Percentiles rank a stretch among this genome's conserved stretches.
These are phyloP conservation scores for Ogataea thermomethanolica DNA, from an alignment of 805 yeast genomes.

Conservation along the genomic window DNA sequence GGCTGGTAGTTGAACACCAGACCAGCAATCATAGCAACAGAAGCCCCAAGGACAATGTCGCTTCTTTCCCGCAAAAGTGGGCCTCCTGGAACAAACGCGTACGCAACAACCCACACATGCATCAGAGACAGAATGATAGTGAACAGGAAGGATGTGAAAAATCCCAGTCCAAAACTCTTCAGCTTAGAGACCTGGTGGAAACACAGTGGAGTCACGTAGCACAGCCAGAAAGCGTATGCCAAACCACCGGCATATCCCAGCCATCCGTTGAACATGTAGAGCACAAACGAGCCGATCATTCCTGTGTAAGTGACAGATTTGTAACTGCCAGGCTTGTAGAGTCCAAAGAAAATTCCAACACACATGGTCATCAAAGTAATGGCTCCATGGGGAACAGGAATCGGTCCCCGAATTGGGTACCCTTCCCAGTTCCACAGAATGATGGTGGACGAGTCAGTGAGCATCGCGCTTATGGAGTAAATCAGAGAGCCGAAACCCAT, in stretches of 20 bases:
- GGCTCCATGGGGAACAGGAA: constrained; percentile 82
- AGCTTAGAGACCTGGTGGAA: constrained; percentile 42
- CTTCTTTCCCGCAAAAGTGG: constrained; percentile 83
- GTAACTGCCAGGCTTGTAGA: constrained; percentile 30
- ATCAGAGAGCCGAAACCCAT: constrained; percentile 74
- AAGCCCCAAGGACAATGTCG: constrained; percentile 60
- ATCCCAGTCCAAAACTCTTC: constrained; percentile 50
- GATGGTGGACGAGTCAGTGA: constrained; percentile 81
- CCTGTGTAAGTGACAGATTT: constrained; percentile 35
- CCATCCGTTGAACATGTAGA: constrained; percentile 63
- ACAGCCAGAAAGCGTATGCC: constrained; percentile 54
- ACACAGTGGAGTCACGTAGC: constrained; percentile 56
- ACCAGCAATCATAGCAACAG: constrained; percentile 55
- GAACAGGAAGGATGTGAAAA: constrained; percentile 46
- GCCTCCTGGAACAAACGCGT: constrained; percentile 97
- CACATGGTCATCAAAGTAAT: constrained; percentile 57
- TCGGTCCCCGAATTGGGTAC: constrained; percentile 79
- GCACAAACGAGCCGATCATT: constrained; percentile 45
- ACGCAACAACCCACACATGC: constrained; percentile 96
- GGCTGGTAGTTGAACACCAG: constrained; percentile 29
- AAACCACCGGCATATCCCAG: constrained; percentile 72
- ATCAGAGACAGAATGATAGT: constrained; percentile 61
- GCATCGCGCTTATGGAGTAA: constrained; percentile 67
- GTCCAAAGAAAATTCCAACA: constrained; percentile 51
- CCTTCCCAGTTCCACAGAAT: constrained; percentile 98